phyloP scores from a whole-genome alignment of 257 asterid species.

The Ligustrum vulgare region DNA sequence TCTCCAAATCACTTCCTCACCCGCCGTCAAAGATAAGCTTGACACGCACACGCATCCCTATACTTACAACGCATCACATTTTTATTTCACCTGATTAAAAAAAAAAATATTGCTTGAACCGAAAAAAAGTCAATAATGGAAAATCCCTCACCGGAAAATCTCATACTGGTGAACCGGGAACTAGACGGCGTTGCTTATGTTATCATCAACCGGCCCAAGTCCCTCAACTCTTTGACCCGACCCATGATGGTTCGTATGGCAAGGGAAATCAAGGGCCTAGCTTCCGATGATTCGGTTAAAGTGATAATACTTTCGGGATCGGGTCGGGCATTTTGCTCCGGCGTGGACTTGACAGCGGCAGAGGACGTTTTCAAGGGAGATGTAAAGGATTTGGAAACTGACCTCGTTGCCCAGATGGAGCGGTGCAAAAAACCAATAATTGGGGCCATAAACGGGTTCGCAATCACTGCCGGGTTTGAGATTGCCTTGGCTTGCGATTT shows the following conservation, averaged over 20 bases:
- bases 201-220: slow-evolving; percentile 79
- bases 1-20: neutral
- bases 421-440: slow-evolving; percentile 77
- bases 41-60: slow-evolving; percentile 32
- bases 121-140: slow-evolving; percentile 33
- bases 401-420: slow-evolving; percentile 91
- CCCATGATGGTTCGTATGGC: slow-evolving; percentile 74
- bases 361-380: slow-evolving; percentile 91
- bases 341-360: slow-evolving; percentile 87
- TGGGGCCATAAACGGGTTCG: slow-evolving; percentile 87
- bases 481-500: slow-evolving; percentile 90
- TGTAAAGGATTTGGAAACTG: slow-evolving; percentile 71
- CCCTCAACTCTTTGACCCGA: slow-evolving; percentile 73
- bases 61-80: neutral
- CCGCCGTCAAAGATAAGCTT: neutral
- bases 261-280: slow-evolving; percentile 47
- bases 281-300: slow-evolving; percentile 60
- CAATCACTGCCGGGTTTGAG: slow-evolving; percentile 96
- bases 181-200: slow-evolving; percentile 59
- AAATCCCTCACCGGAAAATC: slow-evolving; percentile 53
- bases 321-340: slow-evolving; percentile 92
- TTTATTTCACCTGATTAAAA: no score
- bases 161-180: slow-evolving; percentile 57
- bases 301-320: slow-evolving; percentile 70
- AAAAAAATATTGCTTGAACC: neutral